A percentile compares a stretch with the other conserved stretches of the same genome.
These are phyloP conservation scores for Chenopodium album DNA, from an alignment of 148 eudicot species.

Conservation along the genomic window DNA sequence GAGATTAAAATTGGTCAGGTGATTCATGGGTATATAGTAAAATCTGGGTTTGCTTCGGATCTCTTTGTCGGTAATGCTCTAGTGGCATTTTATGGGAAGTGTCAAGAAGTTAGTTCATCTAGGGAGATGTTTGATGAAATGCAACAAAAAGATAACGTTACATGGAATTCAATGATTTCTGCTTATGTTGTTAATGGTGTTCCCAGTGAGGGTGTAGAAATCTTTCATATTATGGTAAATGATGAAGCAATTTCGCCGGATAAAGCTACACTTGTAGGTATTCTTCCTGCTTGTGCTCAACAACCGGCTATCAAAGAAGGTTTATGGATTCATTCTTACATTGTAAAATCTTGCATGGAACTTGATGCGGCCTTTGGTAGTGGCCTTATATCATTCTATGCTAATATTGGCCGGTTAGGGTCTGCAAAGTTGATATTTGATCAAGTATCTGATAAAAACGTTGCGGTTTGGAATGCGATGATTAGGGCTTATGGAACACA, in stretches of 20 bases:
- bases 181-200: slow-evolving; percentile 28
- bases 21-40: slow-evolving; percentile 33
- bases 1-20: slow-evolving; percentile 22
- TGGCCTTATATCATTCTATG: slow-evolving; percentile 34
- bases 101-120: slow-evolving; percentile 19
- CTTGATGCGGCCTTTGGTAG: slow-evolving; percentile 36
- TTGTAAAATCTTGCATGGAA: slow-evolving; percentile 25
- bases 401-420: slow-evolving; percentile 28
- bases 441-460: slow-evolving; percentile 22
- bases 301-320: slow-evolving; percentile 30
- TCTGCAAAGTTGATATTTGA: slow-evolving; percentile 25
- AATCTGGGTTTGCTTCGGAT: slow-evolving; percentile 31
- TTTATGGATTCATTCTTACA: slow-evolving; percentile 32
- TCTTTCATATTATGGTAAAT: slow-evolving; percentile 30
- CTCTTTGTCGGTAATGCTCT: slow-evolving; percentile 35
- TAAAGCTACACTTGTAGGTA: slow-evolving; percentile 36
- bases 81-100: slow-evolving; percentile 35
- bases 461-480: slow-evolving; percentile 34
- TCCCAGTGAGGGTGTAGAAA: slow-evolving; percentile 29
- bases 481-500: slow-evolving; percentile 35
- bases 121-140: slow-evolving; percentile 32
- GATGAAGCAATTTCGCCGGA: slow-evolving; percentile 25
- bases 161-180: slow-evolving; percentile 38
- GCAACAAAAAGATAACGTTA: slow-evolving; percentile 33
- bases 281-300: slow-evolving; percentile 46